A percentile compares a stretch with the other conserved stretches of the same genome.
These are phyloP conservation scores for Nadsonia commutata DNA, from an alignment of 1,139 yeast species.

Conservation along the genomic window DNA sequence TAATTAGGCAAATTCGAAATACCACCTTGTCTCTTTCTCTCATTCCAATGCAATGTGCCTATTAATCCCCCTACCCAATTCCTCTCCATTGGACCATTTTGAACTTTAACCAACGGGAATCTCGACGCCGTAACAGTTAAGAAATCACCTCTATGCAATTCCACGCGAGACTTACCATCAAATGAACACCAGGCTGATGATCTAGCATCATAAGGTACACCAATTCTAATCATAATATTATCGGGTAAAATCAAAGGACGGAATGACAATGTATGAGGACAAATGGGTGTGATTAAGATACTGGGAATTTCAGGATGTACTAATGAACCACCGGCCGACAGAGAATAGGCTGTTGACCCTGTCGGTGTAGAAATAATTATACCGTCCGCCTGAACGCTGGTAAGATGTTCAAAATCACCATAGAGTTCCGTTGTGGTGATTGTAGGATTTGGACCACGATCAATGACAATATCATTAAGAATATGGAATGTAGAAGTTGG, in stretches of 20 bases:
- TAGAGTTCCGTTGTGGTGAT: slow-evolving; percentile 64
- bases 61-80: slow-evolving; percentile 38
- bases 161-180: slow-evolving; percentile 65
- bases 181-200: slow-evolving; percentile 69
- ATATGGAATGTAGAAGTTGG: slow-evolving; percentile 36
- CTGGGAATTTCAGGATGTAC: slow-evolving; percentile 81
- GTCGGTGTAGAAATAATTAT: slow-evolving; percentile 76
- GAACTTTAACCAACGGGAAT: slow-evolving; percentile 65
- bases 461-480: slow-evolving; percentile 72
- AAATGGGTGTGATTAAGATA: slow-evolving; percentile 65
- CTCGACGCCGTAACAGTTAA: slow-evolving; percentile 58
- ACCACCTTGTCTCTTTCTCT: slow-evolving; percentile 33
- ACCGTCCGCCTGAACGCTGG: slow-evolving; percentile 85
- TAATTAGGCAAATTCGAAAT: no score
- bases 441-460: slow-evolving; percentile 72
- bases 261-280: slow-evolving; percentile 74
- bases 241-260: slow-evolving; percentile 72
- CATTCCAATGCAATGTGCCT: slow-evolving; percentile 41
- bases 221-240: slow-evolving; percentile 48
- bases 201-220: slow-evolving; percentile 53
- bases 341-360: slow-evolving; percentile 82
- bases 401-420: slow-evolving; percentile 60
- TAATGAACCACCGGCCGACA: slow-evolving; percentile 77
- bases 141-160: slow-evolving; percentile 52
- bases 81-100: slow-evolving; percentile 26